Evolutionary conservation across 768 basidiomycete genomes (phyloP), one percentile per base, ranked within the genome.

Genomic region (Mycena pura): DNA sequence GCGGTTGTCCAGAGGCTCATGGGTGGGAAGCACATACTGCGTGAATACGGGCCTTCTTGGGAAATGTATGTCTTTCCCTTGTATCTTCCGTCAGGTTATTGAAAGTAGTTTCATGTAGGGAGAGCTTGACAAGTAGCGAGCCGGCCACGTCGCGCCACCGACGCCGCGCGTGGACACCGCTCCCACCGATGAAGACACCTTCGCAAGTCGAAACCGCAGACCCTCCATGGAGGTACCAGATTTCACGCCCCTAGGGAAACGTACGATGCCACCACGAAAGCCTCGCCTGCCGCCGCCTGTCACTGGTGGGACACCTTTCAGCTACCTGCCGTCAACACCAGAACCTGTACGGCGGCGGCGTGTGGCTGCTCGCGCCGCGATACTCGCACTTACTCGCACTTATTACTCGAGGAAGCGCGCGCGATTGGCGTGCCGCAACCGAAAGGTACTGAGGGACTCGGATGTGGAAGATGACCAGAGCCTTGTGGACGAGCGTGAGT

Each of bases 81-180:
- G n/a, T n/a, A n/a, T 21, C 56, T 25, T 24, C 28, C 45, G 7
- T 60, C 47, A 21, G 40, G 15, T 44, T 44, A 21, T 50, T 63
- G 44, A 27, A 21, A 28, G 36, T 22, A 41, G 48, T 13, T 43
- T 38, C 27, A 55, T 47, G 3, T 59, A 91, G 89, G 54, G 80
- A 83, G 24, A 79, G 78, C 52, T 69, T 92, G 15, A 43, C 43
- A 88, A 88, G 60, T 88, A 90, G 64, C 80, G 82, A 8, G 70
- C 77, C 2, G 87, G 88, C 5, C 77, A 81, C 22, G 77, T 83
- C 41, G 88, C 88, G 1, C 82, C 84, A 0, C 84, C 87, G 68
- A 66, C 71, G 62, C 67, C 74, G 63, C 64, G 44, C 5, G 34
- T 70, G 15, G 54, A 51, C n/a, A n/a, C n/a, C n/a, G n/a, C n/a